These are phyloP conservation scores for Gracilaria vermiculophylla DNA, from an alignment of 23 red algal species.

Conservation along the genomic window DNA sequence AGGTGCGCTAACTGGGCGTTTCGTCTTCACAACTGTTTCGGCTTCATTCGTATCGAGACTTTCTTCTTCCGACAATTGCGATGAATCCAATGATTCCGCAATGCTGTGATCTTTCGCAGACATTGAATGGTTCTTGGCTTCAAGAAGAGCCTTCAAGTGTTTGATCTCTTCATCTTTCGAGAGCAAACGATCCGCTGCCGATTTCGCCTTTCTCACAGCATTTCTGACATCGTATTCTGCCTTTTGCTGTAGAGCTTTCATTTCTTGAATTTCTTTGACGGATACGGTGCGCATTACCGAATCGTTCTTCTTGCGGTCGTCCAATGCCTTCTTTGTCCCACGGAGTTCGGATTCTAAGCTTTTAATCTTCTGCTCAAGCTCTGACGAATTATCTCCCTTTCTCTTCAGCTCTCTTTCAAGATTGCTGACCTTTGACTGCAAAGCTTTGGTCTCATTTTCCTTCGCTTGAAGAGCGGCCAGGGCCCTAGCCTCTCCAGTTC, in stretches of 20 bases:
- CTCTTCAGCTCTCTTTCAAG: conserved; percentile 32
- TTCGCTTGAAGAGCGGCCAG: conserved; percentile 48
- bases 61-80: background rate
- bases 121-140: background rate
- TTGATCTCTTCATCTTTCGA: conserved; percentile 38
- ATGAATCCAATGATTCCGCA: background rate
- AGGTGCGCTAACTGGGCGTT: conserved; percentile 30
- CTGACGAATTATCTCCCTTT: conserved; percentile 5
- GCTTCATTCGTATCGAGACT: background rate
- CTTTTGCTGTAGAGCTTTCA: conserved; percentile 24
- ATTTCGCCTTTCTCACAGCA: background rate
- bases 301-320: conserved; percentile 22
- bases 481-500: conserved; percentile 54
- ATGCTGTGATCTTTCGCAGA: background rate
- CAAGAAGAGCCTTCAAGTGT: conserved; percentile 4
- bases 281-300: background rate
- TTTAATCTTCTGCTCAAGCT: background rate
- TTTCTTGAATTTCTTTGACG: conserved; percentile 24
- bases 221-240: background rate
- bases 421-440: conserved; percentile 14
- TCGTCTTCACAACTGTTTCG: background rate
- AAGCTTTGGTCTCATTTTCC: conserved; percentile 19
- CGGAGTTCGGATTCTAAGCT: conserved; percentile 16
- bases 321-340: background rate
- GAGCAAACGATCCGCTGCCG: background rate